Evolutionary conservation across 2,329 filamentous ascomycete genomes (phyloP).

Genomic region (Periconia sp.): DNA sequence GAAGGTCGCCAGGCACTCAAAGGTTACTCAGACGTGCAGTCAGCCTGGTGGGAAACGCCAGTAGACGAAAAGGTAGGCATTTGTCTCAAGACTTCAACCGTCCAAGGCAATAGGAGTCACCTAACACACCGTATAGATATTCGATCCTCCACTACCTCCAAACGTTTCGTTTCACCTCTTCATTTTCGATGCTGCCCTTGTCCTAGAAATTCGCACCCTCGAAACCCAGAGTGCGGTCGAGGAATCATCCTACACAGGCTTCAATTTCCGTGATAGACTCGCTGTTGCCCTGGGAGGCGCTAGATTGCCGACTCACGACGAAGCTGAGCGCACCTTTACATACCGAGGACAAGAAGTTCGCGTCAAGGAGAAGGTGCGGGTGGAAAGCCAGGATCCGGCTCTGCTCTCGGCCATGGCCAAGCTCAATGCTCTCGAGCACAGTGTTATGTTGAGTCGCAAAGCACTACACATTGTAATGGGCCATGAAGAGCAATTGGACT

Average conservation of each 20-base stretch:
- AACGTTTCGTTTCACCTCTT: conserved; percentile 72
- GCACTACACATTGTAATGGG: conserved; percentile 81
- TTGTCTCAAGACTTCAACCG: background rate
- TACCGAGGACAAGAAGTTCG: conserved; percentile 73
- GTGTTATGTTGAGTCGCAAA: conserved; percentile 67
- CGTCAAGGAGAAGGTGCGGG: conserved; percentile 84
- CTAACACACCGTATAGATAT: conserved; percentile 44
- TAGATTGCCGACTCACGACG: conserved; percentile 52
- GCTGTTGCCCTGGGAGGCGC: conserved; percentile 49
- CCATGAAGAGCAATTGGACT: conserved; percentile 49
- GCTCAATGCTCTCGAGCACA: conserved; percentile 74
- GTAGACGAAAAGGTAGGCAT: conserved; percentile 58
- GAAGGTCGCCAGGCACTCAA: conserved; percentile 63
- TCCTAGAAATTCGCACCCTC: conserved; percentile 69
- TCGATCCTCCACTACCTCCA: conserved; percentile 64
- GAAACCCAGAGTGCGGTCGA: conserved; percentile 49
- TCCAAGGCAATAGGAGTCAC: background rate
- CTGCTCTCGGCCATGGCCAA: conserved; percentile 83
- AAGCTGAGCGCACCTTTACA: conserved; percentile 74
- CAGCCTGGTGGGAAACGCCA: conserved; percentile 59
- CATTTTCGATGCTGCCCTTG: conserved; percentile 57
- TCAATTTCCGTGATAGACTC: conserved; percentile 61
- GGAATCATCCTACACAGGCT: conserved; percentile 39
- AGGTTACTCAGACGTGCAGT: conserved; percentile 54
- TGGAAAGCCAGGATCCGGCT: conserved; percentile 87